These are phyloP conservation scores for Lagerstroemia speciosa DNA, from an alignment of 345 rosid genomes.

Conservation along the genomic window DNA sequence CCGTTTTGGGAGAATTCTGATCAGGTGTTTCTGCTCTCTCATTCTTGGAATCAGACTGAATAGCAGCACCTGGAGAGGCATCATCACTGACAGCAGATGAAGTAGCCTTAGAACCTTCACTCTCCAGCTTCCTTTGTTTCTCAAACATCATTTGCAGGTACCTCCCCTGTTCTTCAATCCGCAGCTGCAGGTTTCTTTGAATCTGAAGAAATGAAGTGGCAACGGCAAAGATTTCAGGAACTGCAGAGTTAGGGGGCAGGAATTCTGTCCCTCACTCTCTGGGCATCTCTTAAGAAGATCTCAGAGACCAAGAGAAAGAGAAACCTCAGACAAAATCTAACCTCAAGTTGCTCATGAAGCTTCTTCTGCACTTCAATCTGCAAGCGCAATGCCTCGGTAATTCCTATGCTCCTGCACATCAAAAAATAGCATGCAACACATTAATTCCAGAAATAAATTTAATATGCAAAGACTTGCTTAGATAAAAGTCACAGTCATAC, in stretches of 20 bases:
- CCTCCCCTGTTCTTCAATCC: constrained; percentile 78
- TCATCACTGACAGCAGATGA: constrained; percentile 1
- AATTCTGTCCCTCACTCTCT: background rate
- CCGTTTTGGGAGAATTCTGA: background rate
- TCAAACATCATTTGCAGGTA: constrained; percentile 52
- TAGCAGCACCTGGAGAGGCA: background rate
- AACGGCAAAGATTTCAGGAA: background rate
- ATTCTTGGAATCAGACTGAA: background rate
- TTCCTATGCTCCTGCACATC: constrained; percentile 6
- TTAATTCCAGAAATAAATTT: no score
- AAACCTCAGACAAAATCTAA: background rate
- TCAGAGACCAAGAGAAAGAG: background rate
- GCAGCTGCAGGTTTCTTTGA: constrained; percentile 60
- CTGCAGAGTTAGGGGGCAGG: background rate
- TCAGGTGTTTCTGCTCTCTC: background rate
- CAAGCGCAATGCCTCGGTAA: constrained; percentile 20
- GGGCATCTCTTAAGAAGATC: background rate
- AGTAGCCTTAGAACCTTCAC: constrained; percentile 12
- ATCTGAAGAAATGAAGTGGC: constrained; percentile 1
- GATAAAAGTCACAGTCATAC: no score
- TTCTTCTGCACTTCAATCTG: constrained; percentile 81
- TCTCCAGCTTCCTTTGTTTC: constrained; percentile 34
- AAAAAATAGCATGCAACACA: background rate
- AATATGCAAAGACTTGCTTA: no score
- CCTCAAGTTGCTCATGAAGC: constrained; percentile 14